Evolutionary conservation across 371 early-diverging fungal genomes (phyloP).

Genomic region (Mucor irregularis): DNA sequence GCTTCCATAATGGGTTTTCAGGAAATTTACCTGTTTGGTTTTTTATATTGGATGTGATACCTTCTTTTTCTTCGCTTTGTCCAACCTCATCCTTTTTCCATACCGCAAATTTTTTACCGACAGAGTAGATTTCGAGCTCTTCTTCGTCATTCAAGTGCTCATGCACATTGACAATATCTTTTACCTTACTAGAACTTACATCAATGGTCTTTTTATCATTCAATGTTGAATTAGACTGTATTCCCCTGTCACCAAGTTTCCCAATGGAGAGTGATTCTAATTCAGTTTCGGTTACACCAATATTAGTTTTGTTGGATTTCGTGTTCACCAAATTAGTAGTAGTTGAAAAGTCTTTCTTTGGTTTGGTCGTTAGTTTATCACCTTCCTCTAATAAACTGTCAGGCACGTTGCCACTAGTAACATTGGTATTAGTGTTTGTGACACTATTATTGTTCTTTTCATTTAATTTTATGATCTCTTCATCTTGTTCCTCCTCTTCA

Average conservation of each 20-base stretch:
- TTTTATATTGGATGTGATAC: neutral
- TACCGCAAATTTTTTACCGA: conserved; percentile 21
- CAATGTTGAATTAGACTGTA: neutral
- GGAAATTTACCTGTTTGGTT: neutral
- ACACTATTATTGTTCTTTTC: too few relatives aligned
- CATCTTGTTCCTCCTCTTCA: neutral
- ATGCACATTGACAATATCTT: conserved; percentile 24
- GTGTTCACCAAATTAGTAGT: too few relatives aligned
- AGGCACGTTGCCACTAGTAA: too few relatives aligned
- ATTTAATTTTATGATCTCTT: neutral
- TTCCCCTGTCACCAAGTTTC: neutral
- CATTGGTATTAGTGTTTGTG: too few relatives aligned
- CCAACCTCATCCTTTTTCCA: conserved; percentile 16
- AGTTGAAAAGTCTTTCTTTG: too few relatives aligned
- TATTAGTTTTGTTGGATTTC: too few relatives aligned
- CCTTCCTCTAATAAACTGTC: too few relatives aligned
- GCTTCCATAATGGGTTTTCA: too few relatives aligned
- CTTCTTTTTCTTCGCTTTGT: neutral
- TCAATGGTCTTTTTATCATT: neutral
- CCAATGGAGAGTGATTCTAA: neutral
- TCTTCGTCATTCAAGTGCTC: conserved; percentile 21
- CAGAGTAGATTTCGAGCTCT: conserved; percentile 19
- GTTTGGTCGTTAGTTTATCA: too few relatives aligned
- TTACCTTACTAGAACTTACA: conserved; percentile 11
- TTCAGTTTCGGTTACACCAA: neutral